Evolutionary conservation across 257 asterid genomes (phyloP), one percentile per base, ranked within the genome.

Genomic region (Leptodermis oblonga): DNA sequence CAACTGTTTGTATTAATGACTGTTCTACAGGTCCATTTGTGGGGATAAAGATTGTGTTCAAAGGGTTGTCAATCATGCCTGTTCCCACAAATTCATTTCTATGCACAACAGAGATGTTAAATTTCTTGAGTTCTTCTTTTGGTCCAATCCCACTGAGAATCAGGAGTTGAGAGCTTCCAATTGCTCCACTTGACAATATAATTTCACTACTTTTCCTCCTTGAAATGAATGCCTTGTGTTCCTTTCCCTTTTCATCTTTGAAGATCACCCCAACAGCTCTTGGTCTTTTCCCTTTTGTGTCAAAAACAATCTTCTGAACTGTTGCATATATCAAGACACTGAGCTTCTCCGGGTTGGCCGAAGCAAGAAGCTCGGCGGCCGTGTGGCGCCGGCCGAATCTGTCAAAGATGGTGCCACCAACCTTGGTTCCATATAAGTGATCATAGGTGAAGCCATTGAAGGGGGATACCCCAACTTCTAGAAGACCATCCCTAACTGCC

Each of bases 401-500:
- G 78, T 89, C 99, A 73, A 90, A 94, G 77, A 84, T 88, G 75
- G 97, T 94, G 18, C 99, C 97, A 34, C 99, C 99, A 68, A 94
- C 88, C 79, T 94, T 94, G 67, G 97, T 94, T 65, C 99, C 99
- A 11, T 90, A 84, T 1, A 87, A 0, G 73, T 94, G 99, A 77
- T 94, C 96, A 42, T 90, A 94, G 23, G 99, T 90, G 86, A 87
- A 94, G 31, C 99, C 99, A 77, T 90, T 90, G 85, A 82, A 85
- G 71, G 99, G 97, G 13, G 97, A 89, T n/a, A 94, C 67, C 4
- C 97, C 99, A 64, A 76, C 78, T 56, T 90, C 99, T 11, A 93
- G n/a, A 3, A 93, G 84, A 70, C 99, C 77, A 25, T 93, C 96
- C 33, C 84, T 83, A 14, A 90, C 68, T 31, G 96, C 87, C 65